A percentile compares a stretch with the other conserved stretches of the same genome.
Conservation (phyloP, 305 asterid species). For the Plantago coronopus region DNA sequence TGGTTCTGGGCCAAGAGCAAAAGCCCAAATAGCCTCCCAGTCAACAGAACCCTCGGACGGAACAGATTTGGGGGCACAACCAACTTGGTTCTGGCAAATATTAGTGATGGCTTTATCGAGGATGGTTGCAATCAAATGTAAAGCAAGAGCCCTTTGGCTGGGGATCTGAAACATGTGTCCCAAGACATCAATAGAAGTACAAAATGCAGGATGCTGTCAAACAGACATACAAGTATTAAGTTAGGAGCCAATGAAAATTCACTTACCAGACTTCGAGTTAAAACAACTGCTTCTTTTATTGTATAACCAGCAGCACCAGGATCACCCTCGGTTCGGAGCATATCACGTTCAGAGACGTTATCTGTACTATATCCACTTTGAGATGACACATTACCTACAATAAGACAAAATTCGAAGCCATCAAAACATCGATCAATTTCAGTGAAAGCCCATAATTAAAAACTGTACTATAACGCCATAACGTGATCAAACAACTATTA, state of each 20-base stretch:
- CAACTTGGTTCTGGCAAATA: conserved; percentile 41
- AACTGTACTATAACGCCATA: conserved; percentile 12
- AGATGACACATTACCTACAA: conserved; percentile 42
- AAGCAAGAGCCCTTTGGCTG: conserved; percentile 83
- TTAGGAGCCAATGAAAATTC: conserved; percentile 22
- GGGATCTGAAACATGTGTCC: conserved; percentile 57
- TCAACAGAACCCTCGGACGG: conserved; percentile 40
- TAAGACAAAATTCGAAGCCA: conserved; percentile 21
- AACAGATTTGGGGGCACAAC: conserved; percentile 30
- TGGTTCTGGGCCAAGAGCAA: conserved; percentile 94
- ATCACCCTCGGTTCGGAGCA: conserved; percentile 92
- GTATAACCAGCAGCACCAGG: conserved; percentile 97
- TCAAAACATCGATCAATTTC: conserved; percentile 8
- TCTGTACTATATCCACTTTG: conserved; percentile 42
- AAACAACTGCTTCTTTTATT: conserved; percentile 81
- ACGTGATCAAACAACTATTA: not conserved
- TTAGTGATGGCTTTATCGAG: conserved; percentile 54
- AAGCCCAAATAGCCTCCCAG: conserved; percentile 99
- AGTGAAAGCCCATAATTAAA: not conserved
- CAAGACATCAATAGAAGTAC: conserved; percentile 24
- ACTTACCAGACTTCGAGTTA: conserved; percentile 87
- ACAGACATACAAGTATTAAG: conserved; percentile 10
- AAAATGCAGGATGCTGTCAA: conserved; percentile 17
- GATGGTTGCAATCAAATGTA: conserved; percentile 66
- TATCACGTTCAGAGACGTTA: conserved; percentile 74